Evolutionary conservation across 345 rosid genomes (phyloP), one percentile per base, ranked within the genome.

Genomic region (Euphorbia pulcherrima): DNA sequence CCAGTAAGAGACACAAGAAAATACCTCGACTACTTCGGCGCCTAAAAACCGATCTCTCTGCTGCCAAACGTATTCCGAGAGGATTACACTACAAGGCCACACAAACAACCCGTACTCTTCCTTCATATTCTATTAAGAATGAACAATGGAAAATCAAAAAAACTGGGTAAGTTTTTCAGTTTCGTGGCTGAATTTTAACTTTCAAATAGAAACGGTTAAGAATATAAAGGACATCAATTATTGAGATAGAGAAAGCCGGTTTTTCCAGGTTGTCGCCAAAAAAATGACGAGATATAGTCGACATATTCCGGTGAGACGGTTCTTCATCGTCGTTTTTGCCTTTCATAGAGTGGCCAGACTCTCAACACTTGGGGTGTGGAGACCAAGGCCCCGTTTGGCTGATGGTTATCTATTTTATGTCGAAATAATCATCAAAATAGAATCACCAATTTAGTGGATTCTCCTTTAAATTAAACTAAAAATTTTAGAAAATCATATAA

Each of bases 41-140:
- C 82, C 84, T 8, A 80, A 67, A 73, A 92, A 88, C 30, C 92
- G 88, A 64, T 64, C 77, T 75, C 81, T 74, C 55, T 87, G 96
- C 71, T 90, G 98, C 97, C 98, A 92, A 69, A 92, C 83, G 80
- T 90, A 90, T 79, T 92, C 95, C 24, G 98, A 92, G 57, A 92
- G 86, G 52, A 92, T 80, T 35, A 90, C 69, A 60, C 96, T 92
- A 64, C 91, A 90, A 6, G 96, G 98, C 98, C 96, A 88, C 53
- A 88, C 88, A 67, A 88, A 92, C 55, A 90, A 77, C 1, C 98
- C 97, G 56, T 92, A 90, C 44, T 88, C 98, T 50, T 92, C 98
- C 75, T 90, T 87, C 87, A 90, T 84, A 74, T 87, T 84, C 96
- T 87, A 78, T 54, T 27, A 41, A 44, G 40, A 48, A 20, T 2